Evolutionary conservation across 2,329 filamentous ascomycete genomes (phyloP), one percentile per base, ranked within the genome.

Genomic region (Metarhizium album): DNA sequence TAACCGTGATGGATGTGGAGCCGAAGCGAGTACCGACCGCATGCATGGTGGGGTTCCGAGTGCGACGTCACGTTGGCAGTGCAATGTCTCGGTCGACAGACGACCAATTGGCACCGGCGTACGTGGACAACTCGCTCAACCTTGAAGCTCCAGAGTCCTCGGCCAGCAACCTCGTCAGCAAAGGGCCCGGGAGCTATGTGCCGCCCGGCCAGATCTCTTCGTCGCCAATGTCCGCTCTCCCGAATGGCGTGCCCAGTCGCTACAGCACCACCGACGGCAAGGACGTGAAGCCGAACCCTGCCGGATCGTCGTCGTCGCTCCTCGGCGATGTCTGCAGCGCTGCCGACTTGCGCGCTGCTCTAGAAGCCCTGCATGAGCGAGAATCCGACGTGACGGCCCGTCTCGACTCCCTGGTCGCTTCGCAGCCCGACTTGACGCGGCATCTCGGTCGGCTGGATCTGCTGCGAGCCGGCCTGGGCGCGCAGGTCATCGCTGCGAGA

Each of bases 371-470:
- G 48, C 86, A 90, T 62, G 71, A 75, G 48, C 86, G 86, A 62
- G 90, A 97, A 68, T 76, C 82, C 54, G 70, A 76, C 50, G 82
- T 96, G 55, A 88, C 85, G 1, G 75, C 77, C 50, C 84, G 83
- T 45, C 82, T 97, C 43, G 82, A 91, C 66, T 74, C 78, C 48
- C 80, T 96, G 49, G 72, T 96, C 46, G 81, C 84, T 55, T 90
- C 87, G 1, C 90, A 97, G 64, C 83, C 87, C 54, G 87, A 95
- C 63, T 80, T 98, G 47, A 85, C 86, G 20, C 86, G 90, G 57
- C 89, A 96, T 62, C 77, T 98, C 47, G 83, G 83, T 54, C 86
- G 91, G 18, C 78, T 98, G 55, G 93, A 98, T 68, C 76, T 95
- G 29, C 78, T 96, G 50, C 87, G 93, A 58, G 90, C 90, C 42